Evolutionary conservation across 1,139 yeast species (phyloP), one percentile per base, ranked within the genome.

Genomic region (Suhomyces bokatorum): DNA sequence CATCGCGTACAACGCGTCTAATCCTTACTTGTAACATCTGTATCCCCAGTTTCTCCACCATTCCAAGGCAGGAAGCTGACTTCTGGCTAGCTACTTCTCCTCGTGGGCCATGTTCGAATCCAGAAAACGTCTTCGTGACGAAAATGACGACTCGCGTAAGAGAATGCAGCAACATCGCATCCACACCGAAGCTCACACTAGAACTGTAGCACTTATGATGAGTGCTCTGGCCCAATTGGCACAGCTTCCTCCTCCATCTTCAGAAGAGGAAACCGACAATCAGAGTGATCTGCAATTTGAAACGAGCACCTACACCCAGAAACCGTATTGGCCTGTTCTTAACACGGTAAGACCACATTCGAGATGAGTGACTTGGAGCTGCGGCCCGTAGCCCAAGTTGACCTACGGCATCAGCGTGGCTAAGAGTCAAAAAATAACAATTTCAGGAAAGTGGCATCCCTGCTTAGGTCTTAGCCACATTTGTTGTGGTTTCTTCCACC

Each of bases 121-220:
- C 10, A 49, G 50, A 26, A 51, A 51, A 31, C 41, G 54, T 22
- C 34, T 35, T 14, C 32, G 45, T 13, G 53, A 49, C 16, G 51
- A 45, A 17, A 32, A 24, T 5, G 39, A 42, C 8, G 33, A 35
- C 16, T 29, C 32, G 14, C 28, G 34, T 26, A 66, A 67, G 44
- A 54, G 63, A 26, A 37, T 53, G 40, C 75, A 70, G 48, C 53
- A 50, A 2, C 43, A 50, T 10, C 56, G 54, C 41, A 69, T 70
- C 26, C 69, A 62, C 42, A 51, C 67, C 9, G 70, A 69, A 33
- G 53, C 53, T 6, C 76, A 70, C 44, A 43, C 54, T 9, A 48
- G 53, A 28, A 70, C 75, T 0, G 61, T 70, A 1, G 47, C 58
- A 13, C 48, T 69, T 54, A 51, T 70, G 60, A 59, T 70, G 64